Conservation (phyloP, 2,329 filamentous ascomycete species). For the Penicillium frequentans region DNA sequence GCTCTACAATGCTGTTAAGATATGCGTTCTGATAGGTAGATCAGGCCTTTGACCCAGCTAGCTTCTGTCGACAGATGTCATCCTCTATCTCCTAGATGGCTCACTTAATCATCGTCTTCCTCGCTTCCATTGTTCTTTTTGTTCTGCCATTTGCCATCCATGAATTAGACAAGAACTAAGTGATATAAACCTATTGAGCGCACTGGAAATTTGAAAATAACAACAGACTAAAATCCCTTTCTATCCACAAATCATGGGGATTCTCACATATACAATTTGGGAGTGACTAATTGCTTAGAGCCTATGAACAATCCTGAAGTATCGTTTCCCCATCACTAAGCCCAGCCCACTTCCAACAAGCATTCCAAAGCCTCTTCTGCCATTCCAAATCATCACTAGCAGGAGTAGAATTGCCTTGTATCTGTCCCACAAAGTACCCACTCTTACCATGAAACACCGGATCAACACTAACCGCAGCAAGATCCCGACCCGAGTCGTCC, state of each 20-base stretch:
- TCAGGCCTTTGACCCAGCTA: too few relatives aligned
- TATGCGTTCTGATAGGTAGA: too few relatives aligned
- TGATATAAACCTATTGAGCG: too few relatives aligned
- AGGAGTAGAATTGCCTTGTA: not conserved
- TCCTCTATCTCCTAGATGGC: too few relatives aligned
- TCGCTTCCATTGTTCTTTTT: too few relatives aligned
- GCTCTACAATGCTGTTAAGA: too few relatives aligned
- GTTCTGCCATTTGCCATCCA: too few relatives aligned
- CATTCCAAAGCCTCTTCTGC: constrained; percentile 16
- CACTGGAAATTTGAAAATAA: too few relatives aligned
- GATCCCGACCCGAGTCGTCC: constrained; percentile 18
- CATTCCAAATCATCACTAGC: constrained; percentile 2
- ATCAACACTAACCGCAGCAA: constrained; percentile 15
- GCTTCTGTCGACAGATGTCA: too few relatives aligned
- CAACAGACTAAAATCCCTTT: too few relatives aligned
- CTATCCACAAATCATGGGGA: not conserved
- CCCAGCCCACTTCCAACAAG: constrained; percentile 20
- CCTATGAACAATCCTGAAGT: not conserved
- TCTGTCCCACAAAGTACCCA: constrained; percentile 19
- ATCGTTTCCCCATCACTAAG: not conserved
- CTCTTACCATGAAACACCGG: constrained; percentile 9
- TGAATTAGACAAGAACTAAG: too few relatives aligned
- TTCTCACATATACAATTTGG: not conserved
- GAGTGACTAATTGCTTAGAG: not conserved
- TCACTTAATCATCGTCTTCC: too few relatives aligned